Conservation (phyloP, 2,329 filamentous ascomycete species). For the Scytalidium sp. region DNA sequence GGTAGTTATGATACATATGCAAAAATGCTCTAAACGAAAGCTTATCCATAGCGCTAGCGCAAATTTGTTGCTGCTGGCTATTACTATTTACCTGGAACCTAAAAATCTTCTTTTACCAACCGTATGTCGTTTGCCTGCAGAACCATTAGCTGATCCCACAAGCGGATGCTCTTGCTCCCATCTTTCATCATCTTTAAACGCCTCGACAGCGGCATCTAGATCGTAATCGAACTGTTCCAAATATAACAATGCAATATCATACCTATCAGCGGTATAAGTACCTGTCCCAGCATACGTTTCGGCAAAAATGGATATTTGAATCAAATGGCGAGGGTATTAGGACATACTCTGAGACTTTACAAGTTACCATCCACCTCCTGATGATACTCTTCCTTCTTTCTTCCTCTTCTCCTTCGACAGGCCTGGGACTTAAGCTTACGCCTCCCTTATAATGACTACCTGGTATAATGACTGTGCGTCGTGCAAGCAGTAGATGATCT, state of each 20-base stretch:
- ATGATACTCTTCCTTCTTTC: constrained; percentile 68
- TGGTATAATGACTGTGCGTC: constrained; percentile 70
- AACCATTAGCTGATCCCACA: constrained; percentile 42
- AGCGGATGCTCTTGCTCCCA: constrained; percentile 72
- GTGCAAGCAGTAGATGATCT: constrained; percentile 67
- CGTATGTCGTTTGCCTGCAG: constrained; percentile 31
- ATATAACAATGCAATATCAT: constrained; percentile 72
- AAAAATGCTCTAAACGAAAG: not conserved
- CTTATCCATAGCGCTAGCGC: not conserved
- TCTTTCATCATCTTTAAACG: constrained; percentile 67
- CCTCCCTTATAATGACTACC: constrained; percentile 66
- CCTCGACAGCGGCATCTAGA: constrained; percentile 59
- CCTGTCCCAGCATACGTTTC: too few relatives aligned
- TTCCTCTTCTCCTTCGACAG: constrained; percentile 72
- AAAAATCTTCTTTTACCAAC: constrained; percentile 26
- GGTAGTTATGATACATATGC: constrained; percentile 12
- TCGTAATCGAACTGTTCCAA: constrained; percentile 68
- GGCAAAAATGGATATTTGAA: constrained; percentile 14
- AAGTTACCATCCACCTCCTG: constrained; percentile 74
- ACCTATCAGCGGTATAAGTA: too few relatives aligned
- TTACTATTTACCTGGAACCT: constrained; percentile 18
- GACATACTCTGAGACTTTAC: constrained; percentile 71
- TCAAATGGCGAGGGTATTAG: not conserved
- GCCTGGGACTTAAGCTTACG: constrained; percentile 65
- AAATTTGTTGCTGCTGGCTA: not conserved